Evolutionary conservation across 2,329 filamentous ascomycete genomes (phyloP), one percentile per base, ranked within the genome.

Genomic region (Pseudogymnoascus sp.): DNA sequence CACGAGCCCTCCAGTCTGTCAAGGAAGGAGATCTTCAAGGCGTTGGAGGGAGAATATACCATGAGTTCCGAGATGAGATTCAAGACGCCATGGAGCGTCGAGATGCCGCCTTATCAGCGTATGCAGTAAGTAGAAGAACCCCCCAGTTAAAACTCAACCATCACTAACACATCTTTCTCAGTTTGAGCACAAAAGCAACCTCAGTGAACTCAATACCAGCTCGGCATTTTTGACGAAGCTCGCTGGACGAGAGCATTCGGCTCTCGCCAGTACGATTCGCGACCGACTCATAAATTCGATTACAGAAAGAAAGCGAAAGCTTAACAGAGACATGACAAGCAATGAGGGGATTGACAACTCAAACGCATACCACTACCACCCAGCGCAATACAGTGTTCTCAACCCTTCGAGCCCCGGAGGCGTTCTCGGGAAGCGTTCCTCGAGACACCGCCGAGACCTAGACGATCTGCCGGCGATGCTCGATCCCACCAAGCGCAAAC

Each of bases 61-160:
- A 88, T 64, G 87, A 91, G 69, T 97, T 96, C 78, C 86, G 95
- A 18, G 85, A 91, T 68, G 87, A 93, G 66, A 84, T 97, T 62
- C 96, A 97, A 73, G 89, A 96, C 74, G 84, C 91, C 6, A 87
- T 96, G 68, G 93, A 97, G 75, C 85, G 91, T 71, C 85, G 91
- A 69, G 95, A 99, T 78, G 87, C 89, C 67, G 87, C 93, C 70
- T 78, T 97, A 72, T 88, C 89, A 5, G 84, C 88, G 72, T 84
- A 96, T 68, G 89, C 89, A 82, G 95, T 96, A 81, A 72, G 85
- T 75, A 64, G 31, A 18, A 46, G 40, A 64, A 62, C 63, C 23
- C 44, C 42, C 14, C 16, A 64, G 37, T 60, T 44, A 60, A 60
- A 44, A 53, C 40, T 60, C 14, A 23, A 36, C 53, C 60, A 21